Base-by-base conservation (phyloP, 2,329 filamentous ascomycete genomes). In the Ophiocordyceps robertsii region DNA sequence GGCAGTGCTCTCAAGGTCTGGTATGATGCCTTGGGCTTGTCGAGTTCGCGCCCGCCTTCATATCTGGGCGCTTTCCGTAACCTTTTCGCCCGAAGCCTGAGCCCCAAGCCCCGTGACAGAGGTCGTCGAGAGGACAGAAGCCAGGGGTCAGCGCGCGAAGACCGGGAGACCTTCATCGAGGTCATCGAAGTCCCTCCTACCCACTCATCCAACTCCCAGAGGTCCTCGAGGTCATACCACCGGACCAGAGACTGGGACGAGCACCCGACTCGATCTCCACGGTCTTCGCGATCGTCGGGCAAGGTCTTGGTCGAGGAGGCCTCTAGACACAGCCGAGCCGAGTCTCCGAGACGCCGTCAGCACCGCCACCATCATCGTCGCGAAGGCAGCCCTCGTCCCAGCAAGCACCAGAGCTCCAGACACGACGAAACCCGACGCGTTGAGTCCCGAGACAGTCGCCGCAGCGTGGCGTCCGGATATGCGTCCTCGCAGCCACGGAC, bases 1-100 rank as follows among this genome's bases (percentile, higher is more conserved):
- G 73, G 79, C 16, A 68, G 73, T 37, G 71, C 74, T 2, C 66
- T 89, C 16, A 66, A 67, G 29, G 66, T 70, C 21, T 69, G 56
- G 57, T 43, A 48, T 40, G 50, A 50, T 16, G 45, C 49, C 11
- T 47, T 48, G n/a, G 51, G 47, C 35, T 37, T 32, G 11, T 29
- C 43, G 8, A 13, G 11, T 14, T 29, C 37, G 4, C 33, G 27
- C 17, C 29, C 38, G 13, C 21, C 42, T 7, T 42, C 45, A 29
- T 46, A 42, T 38, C 39, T 37, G 29, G 31, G 17, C 9, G 24
- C 43, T 14, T 37, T 46, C 7, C 36, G 30, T 31, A 43, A 44
- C n/a, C 42, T 38, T 16, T 27, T 41, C 37, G 14, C 11, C 33
- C 40, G 29, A 10, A 43, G 43, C 32, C 32, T 42, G 14, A 45